Conservation (phyloP, 208 protist genomes). For the Crithidia brevicula region DNA sequence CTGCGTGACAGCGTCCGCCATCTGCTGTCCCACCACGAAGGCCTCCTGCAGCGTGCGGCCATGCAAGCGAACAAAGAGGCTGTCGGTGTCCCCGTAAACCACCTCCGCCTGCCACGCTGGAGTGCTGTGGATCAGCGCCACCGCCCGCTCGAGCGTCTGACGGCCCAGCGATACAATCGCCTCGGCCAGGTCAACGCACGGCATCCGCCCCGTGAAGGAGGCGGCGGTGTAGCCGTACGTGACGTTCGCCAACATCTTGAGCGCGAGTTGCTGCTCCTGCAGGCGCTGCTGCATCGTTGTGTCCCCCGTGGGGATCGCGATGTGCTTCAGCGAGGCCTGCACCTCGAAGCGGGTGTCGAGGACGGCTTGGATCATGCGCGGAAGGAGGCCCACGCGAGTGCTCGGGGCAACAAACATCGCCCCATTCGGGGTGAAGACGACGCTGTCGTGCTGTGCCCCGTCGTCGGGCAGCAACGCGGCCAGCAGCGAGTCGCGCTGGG, state of each 20-base stretch:
- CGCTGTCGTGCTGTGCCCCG: conserved; percentile 25
- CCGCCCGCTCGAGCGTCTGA: conserved; percentile 98
- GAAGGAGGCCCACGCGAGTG: conserved; percentile 70
- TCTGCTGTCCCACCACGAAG: conserved; percentile 68
- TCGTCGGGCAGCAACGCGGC: conserved; percentile 80
- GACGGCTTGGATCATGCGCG: conserved; percentile 74
- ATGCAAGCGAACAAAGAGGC: conserved; percentile 96
- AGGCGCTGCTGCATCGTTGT: conserved; percentile 67
- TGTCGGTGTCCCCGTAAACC: conserved; percentile 99
- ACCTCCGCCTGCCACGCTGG: conserved; percentile 95
- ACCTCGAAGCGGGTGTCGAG: conserved; percentile 87
- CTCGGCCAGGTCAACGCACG: conserved; percentile 96
- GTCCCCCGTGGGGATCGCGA: conserved; percentile 58
- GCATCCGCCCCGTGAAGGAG: conserved; percentile 97
- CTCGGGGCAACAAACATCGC: conserved; percentile 71
- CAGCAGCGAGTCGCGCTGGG: conserved; percentile 45
- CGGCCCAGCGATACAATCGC: conserved; percentile 98
- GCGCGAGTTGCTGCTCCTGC: conserved; percentile 97
- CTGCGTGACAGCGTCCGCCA: conserved; percentile 92
- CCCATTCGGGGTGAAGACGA: conserved; percentile 77
- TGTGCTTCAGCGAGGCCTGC: conserved; percentile 71
- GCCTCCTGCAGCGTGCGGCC: conserved; percentile 65
- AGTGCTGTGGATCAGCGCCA: conserved; percentile 95
- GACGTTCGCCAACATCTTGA: conserved; percentile 99
- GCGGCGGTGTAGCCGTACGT: conserved; percentile 99